These are phyloP conservation scores for Platanthera zijinensis DNA, from an alignment of 106 monocot genomes.

Conservation along the genomic window DNA sequence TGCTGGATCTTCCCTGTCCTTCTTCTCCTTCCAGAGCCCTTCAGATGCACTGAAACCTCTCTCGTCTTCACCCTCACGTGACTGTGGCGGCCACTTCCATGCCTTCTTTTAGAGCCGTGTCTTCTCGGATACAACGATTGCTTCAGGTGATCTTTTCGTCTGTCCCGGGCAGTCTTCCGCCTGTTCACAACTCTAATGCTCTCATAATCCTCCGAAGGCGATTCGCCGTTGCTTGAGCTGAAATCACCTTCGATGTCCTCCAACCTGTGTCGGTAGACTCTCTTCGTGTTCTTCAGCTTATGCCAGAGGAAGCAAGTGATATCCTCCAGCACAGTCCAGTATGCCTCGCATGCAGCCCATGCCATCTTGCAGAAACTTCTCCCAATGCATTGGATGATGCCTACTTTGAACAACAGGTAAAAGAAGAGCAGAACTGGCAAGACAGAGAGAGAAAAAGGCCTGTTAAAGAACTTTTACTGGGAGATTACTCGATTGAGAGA, in stretches of 20 bases:
- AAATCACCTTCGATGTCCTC: conserved; percentile 58
- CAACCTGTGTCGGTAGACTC: conserved; percentile 33
- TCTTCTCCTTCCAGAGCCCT: conserved; percentile 15
- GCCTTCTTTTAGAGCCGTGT: conserved; percentile 19
- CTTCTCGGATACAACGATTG: conserved; percentile 39
- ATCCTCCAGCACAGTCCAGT: conserved; percentile 52
- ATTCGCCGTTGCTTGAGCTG: conserved; percentile 20
- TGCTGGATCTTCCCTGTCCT: conserved; percentile 3
- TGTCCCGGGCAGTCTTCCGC: conserved; percentile 31
- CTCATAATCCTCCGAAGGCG: conserved; percentile 7
- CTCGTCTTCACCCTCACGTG: conserved; percentile 53
- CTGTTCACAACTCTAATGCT: conserved; percentile 11
- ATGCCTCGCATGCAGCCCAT: conserved; percentile 56
- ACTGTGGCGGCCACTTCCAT: not conserved
- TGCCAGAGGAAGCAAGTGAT: conserved; percentile 65
- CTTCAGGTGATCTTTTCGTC: conserved; percentile 37
- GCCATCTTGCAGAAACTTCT: conserved; percentile 66
- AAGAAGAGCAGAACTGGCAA: conserved; percentile 61
- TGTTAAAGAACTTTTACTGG: not conserved
- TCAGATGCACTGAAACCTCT: conserved; percentile 61
- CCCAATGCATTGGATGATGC: conserved; percentile 66
- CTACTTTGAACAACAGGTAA: conserved; percentile 67
- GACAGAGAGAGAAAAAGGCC: not conserved
- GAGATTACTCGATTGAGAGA: not conserved
- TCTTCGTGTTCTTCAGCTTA: conserved; percentile 59